A percentile compares a stretch with the other conserved stretches of the same genome.
Conservation (phyloP, 371 early-diverging fungal genomes). For the Capillidium rhysosporum region DNA sequence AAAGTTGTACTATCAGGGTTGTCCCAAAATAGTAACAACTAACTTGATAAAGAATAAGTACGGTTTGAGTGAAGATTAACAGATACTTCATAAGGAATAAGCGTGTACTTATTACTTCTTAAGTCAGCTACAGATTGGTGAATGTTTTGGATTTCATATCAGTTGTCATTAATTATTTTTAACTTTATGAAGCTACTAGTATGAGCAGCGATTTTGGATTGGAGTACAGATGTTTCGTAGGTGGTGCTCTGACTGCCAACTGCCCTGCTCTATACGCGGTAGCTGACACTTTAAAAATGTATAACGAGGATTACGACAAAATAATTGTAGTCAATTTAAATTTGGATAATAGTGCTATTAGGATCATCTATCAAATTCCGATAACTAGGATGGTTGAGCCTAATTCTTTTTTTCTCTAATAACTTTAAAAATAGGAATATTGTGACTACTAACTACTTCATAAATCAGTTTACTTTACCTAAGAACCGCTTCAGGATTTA, state of each 20-base stretch:
- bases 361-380: too few species aligned
- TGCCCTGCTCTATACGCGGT: background rate
- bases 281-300: background rate
- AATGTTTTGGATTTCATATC: slow-evolving; percentile 7
- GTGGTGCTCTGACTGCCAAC: slow-evolving; percentile 3
- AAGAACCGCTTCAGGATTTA: background rate
- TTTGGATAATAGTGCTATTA: background rate
- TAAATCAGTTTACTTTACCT: background rate
- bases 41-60: background rate
- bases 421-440: background rate
- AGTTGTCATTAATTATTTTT: slow-evolving; percentile 7
- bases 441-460: background rate
- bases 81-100: background rate
- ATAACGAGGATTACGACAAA: background rate
- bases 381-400: background rate
- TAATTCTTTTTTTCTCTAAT: background rate
- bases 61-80: background rate
- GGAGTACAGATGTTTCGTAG: background rate
- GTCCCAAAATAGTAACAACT: background rate
- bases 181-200: background rate
- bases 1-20: background rate
- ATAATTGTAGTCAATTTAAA: background rate
- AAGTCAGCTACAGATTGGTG: background rate
- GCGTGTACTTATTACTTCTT: background rate
- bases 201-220: background rate